Evolutionary conservation across 495 filamentous ascomycete species (phyloP), one percentile per base, ranked within the genome.

Genomic region (Glonium stellatum): DNA sequence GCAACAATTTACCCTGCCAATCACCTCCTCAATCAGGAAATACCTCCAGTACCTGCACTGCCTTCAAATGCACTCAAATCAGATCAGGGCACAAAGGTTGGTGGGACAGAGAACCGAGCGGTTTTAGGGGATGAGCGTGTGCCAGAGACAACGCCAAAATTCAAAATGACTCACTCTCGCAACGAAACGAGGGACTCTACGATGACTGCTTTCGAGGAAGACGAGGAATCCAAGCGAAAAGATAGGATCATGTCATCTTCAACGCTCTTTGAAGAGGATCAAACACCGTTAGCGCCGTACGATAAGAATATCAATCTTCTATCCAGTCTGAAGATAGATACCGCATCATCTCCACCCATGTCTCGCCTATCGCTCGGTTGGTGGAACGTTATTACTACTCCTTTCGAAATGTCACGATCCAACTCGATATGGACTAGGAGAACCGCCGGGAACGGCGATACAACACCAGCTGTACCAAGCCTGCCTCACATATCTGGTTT

Each of bases 371-470:
- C 89, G 4, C 79, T 82, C 37, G 89, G 89, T 11, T 96, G 91
- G 91, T 96, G 91, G 91, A 91, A 88, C 60, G 80, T 87, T 59
- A 80, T 95, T 44, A 85, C 85, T 1, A 90, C 90, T 0, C 91
- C 91, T 0, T 86, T 95, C 57, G 68, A 60, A 22, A 41, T 63
- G 67, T 83, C 42, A 73, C 77, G 60, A 39, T 44, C 55, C 9
- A 66, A 69, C 46, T 66, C 63, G 6, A 27, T 48, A 12, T 65
- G 66, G 66, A 69, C 63, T 18, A 56, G 61, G 54, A 35, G 42
- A 48, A 61, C 53, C 5, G 13, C 36, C 2, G 35, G 41, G 9
- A 62, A 52, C 31, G 41, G 31, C 1, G 60, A 61, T 15, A 63
- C 39, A 37, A 61, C 58, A 15, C 64, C 65, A 25, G 61, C 60